Conservation (phyloP, 73 alveolate genomes). For the Paramecium sonneborni region DNA sequence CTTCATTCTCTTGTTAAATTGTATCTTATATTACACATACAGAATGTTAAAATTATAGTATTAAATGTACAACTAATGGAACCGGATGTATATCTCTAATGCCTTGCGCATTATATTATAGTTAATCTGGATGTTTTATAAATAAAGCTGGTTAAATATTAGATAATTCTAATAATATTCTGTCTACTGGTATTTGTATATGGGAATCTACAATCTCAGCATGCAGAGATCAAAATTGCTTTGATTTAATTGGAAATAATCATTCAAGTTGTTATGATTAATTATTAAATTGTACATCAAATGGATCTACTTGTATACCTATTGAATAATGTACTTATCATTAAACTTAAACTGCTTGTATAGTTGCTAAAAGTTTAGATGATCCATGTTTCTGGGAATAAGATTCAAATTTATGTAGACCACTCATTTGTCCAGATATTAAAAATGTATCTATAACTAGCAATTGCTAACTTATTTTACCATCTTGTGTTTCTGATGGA, state of each 20-base stretch:
- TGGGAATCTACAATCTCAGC: background rate
- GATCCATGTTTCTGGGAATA: background rate
- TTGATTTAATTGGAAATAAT: background rate
- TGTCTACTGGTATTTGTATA: background rate
- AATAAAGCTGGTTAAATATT: too few relatives aligned
- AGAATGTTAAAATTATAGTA: background rate
- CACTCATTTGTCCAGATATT: background rate
- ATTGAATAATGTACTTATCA: background rate
- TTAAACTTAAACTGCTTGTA: background rate
- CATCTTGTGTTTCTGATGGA: background rate
- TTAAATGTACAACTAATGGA: slow-evolving; percentile 14
- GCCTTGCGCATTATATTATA: background rate
- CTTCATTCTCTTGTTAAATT: background rate
- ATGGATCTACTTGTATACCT: background rate
- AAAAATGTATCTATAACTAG: background rate
- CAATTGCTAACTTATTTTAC: background rate
- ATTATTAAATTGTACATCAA: background rate
- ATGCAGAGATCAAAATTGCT: background rate
- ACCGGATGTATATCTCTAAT: background rate
- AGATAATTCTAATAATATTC: too few relatives aligned
- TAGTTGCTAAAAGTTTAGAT: background rate
- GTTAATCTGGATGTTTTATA: background rate
- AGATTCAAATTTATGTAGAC: too few relatives aligned
- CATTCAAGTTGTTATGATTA: background rate
- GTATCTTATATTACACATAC: background rate